Evolutionary conservation across 345 rosid species (phyloP).

Genomic region (Eutrema heterophyllum): DNA sequence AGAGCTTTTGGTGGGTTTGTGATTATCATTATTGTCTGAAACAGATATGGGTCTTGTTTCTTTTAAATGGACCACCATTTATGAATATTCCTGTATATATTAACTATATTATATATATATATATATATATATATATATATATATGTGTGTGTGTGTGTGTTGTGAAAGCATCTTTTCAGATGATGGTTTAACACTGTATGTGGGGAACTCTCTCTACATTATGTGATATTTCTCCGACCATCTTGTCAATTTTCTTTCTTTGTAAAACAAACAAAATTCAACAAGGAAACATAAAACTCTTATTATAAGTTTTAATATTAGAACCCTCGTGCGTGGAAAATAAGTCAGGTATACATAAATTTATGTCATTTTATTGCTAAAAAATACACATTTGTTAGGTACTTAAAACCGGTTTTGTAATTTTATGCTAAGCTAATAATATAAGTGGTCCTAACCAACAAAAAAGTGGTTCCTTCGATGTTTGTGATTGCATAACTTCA

Average conservation of each 20-base stretch:
- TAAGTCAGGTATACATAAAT: not conserved
- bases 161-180: conserved; percentile 29
- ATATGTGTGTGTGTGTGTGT: no score
- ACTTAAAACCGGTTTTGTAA: not conserved
- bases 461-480: not conserved
- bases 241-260: conserved; percentile 8
- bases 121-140: no score
- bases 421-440: not conserved
- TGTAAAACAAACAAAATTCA: not conserved
- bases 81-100: conserved; percentile 23
- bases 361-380: not conserved
- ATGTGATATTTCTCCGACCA: conserved; percentile 14
- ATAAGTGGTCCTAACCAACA: not conserved
- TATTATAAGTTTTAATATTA: not conserved
- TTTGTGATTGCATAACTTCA: not conserved
- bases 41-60: conserved; percentile 34
- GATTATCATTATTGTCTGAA: conserved; percentile 33
- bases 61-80: conserved; percentile 31
- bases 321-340: conserved; percentile 10
- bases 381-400: not conserved
- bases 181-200: conserved; percentile 24
- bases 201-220: conserved; percentile 21
- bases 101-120: not conserved
- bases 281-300: not conserved
- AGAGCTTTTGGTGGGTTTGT: conserved; percentile 30